These are phyloP conservation scores for Linnemannia hyalina DNA, from an alignment of 192 early-diverging fungal species.

Conservation along the genomic window DNA sequence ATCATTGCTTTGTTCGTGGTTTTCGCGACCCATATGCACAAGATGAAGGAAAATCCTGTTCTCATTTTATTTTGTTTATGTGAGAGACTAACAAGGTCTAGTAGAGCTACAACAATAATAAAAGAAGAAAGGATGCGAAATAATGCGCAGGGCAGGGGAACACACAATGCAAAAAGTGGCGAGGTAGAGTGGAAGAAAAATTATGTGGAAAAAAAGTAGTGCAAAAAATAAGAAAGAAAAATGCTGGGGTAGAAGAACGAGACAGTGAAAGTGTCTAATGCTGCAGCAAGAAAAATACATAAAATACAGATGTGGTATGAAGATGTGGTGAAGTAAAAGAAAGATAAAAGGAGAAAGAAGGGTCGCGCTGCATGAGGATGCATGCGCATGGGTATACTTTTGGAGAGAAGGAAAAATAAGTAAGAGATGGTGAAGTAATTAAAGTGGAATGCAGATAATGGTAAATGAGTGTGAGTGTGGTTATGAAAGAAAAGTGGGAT, in stretches of 20 bases:
- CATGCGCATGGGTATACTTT: not conserved
- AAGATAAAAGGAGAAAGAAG: not conserved
- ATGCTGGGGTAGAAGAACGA: not conserved
- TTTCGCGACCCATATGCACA: too few relatives aligned
- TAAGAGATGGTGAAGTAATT: not conserved
- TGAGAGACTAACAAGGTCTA: too few relatives aligned
- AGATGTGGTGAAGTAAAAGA: not conserved
- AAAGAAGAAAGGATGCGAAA: too few relatives aligned
- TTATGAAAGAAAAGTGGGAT: not conserved
- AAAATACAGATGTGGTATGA: conserved; percentile 5
- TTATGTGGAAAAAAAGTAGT: not conserved
- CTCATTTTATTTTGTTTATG: too few relatives aligned
- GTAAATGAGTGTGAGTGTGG: not conserved
- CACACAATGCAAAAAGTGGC: too few relatives aligned
- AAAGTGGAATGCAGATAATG: not conserved
- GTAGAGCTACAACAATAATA: too few relatives aligned
- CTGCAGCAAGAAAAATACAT: not conserved
- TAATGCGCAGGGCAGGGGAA: too few relatives aligned
- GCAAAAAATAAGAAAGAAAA: not conserved
- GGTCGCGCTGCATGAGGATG: not conserved
- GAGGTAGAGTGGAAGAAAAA: not conserved
- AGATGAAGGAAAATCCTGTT: too few relatives aligned
- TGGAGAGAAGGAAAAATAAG: not conserved
- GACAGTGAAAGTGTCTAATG: not conserved
- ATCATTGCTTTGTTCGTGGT: too few relatives aligned